Evolutionary conservation across 305 asterid genomes (phyloP), one percentile per base, ranked within the genome.

Genomic region (Fraxinus dipetala): DNA sequence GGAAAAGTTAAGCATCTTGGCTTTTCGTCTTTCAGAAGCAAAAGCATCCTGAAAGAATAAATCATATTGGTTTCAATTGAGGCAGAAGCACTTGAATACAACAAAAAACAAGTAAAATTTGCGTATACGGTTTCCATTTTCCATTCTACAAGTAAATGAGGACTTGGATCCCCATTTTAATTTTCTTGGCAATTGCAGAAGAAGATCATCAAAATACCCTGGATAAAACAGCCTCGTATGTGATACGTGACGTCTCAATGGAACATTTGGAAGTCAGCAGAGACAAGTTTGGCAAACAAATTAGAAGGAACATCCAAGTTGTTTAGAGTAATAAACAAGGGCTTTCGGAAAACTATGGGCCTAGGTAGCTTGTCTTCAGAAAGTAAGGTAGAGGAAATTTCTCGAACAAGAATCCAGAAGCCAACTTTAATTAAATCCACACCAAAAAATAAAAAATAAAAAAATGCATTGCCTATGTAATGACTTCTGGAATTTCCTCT

Each of bases 1-100:
- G 84, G 99, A 96, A 84, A 96, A 96, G 88, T 96, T 96, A 5
- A 96, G 99, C 99, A 96, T 96, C 92, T 96, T 96, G 38, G 99
- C 99, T 87, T 93, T 96, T 87, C 99, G 91, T 89, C 98, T 91
- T 91, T 94, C 99, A 80, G 99, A 90, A 63, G 93, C 97, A 89
- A 93, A 96, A 61, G 97, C 95, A 89, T 96, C 98, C 99, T 96
- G 91, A 75, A 38, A 24, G 80, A 40, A 63, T 3, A 80, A 59
- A 75, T 30, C 7, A 34, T 11, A 51, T 51, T 43, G 11, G 18
- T 54, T 45, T 76, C 51, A 80, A 40, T 63, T 51, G 75, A 70
- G 83, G 76, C 45, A 72, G 82, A 40, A 80, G 36, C 72, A 76
- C 11, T 45, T 54, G 54, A 75, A 61, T 36, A 56, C 34, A 77